phyloP scores from a whole-genome alignment of 106 monocot genomes.

The Amphibolis antarctica region DNA sequence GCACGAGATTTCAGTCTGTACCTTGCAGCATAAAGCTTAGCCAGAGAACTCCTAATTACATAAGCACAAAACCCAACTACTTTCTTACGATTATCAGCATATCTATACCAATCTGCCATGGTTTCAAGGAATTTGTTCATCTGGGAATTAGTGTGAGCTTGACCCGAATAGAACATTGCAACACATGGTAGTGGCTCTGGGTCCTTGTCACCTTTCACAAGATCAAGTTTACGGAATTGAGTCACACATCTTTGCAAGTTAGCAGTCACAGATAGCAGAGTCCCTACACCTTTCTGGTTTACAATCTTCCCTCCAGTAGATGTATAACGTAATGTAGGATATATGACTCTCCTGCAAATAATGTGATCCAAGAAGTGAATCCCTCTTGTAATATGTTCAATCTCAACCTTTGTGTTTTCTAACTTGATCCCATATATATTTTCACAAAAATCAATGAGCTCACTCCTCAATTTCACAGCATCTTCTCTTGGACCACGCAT shows the following conservation, averaged over 20 bases:
- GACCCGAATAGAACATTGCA: slow-evolving; percentile 90
- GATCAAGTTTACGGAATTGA: slow-evolving; percentile 66
- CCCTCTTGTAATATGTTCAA: slow-evolving; percentile 86
- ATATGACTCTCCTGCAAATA: slow-evolving; percentile 59
- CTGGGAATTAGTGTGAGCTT: slow-evolving; percentile 93
- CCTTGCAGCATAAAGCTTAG: slow-evolving; percentile 93
- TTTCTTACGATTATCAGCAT: slow-evolving; percentile 92
- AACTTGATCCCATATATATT: slow-evolving; percentile 38
- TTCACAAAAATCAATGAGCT: slow-evolving; percentile 70
- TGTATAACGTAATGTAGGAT: slow-evolving; percentile 82
- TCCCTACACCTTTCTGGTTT: slow-evolving; percentile 79
- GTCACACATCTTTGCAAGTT: slow-evolving; percentile 61
- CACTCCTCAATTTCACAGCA: slow-evolving; percentile 49
- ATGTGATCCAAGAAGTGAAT: slow-evolving; percentile 92
- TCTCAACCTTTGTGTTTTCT: slow-evolving; percentile 61
- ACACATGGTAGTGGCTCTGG: slow-evolving; percentile 88
- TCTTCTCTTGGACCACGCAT: slow-evolving; percentile 87
- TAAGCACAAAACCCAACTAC: slow-evolving; percentile 96
- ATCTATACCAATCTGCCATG: slow-evolving; percentile 92
- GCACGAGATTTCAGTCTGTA: slow-evolving; percentile 93
- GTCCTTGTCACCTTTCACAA: slow-evolving; percentile 86
- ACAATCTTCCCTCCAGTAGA: slow-evolving; percentile 63
- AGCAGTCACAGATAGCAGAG: slow-evolving; percentile 78
- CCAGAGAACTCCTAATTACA: slow-evolving; percentile 79
- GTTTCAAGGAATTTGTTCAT: slow-evolving; percentile 99